phyloP scores from a whole-genome alignment of 108 stramenopile species.

The Conticribra guillardii region DNA sequence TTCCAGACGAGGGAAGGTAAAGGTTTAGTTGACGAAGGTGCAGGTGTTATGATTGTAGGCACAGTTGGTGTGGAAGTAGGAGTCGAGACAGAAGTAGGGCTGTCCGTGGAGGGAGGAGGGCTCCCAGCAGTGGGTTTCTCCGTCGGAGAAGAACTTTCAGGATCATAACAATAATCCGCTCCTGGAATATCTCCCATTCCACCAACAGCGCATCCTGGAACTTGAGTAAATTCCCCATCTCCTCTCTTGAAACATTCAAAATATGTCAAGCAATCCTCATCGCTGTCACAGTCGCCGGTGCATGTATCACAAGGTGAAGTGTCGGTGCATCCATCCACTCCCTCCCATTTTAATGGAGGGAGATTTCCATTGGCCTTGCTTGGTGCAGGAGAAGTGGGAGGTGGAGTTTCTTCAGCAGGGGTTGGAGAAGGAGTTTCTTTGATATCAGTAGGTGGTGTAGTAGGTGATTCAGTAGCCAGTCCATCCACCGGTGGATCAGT shows the following conservation, averaged over 20 bases:
- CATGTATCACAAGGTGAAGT: slow-evolving; percentile 48
- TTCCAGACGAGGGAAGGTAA: slow-evolving; percentile 16
- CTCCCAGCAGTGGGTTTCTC: slow-evolving; percentile 2
- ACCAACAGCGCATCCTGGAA: slow-evolving; percentile 61
- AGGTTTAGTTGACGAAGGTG: neutral
- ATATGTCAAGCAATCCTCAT: slow-evolving; percentile 56
- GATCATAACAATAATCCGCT: neutral
- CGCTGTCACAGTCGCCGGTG: slow-evolving; percentile 69
- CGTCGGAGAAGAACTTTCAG: slow-evolving; percentile 6
- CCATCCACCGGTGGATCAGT: too few relatives aligned
- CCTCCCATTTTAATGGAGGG: slow-evolving; percentile 25
- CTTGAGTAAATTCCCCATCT: slow-evolving; percentile 29
- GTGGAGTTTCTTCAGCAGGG: too few relatives aligned
- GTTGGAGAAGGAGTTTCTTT: too few relatives aligned
- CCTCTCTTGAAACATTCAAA: slow-evolving; percentile 56
- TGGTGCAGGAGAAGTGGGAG: too few relatives aligned
- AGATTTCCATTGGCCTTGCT: too few relatives aligned
- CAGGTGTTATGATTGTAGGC: too few relatives aligned
- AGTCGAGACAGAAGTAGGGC: neutral
- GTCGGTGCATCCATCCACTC: slow-evolving; percentile 18
- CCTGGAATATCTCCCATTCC: slow-evolving; percentile 45
- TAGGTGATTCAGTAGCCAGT: too few relatives aligned
- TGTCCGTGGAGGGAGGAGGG: neutral
- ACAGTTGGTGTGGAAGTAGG: neutral
- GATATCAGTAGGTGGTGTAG: too few relatives aligned